These are phyloP conservation scores for Coniochaeta pulveracea DNA, from an alignment of 2,329 filamentous ascomycete genomes.

Conservation along the genomic window DNA sequence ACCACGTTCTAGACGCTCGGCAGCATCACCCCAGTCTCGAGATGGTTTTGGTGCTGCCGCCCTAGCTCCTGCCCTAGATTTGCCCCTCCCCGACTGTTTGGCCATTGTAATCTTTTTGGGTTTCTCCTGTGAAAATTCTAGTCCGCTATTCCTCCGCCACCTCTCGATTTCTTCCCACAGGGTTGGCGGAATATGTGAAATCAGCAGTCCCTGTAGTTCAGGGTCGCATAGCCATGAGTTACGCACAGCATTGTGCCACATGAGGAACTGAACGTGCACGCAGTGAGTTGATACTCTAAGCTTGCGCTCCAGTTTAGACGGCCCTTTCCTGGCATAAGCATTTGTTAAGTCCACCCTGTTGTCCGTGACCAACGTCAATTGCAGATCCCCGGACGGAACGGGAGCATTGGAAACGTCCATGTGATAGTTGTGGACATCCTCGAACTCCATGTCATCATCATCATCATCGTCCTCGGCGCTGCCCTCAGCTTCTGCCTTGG, in stretches of 20 bases:
- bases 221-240: constrained; percentile 77
- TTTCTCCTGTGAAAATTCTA: constrained; percentile 32
- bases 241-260: constrained; percentile 81
- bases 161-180: constrained; percentile 63
- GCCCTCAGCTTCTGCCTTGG: constrained; percentile 22
- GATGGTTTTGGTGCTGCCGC: constrained; percentile 22
- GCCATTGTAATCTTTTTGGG: constrained; percentile 12
- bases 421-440: constrained; percentile 36
- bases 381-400: constrained; percentile 53
- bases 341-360: constrained; percentile 49
- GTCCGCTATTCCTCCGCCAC: constrained; percentile 59
- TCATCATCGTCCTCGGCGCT: constrained; percentile 33
- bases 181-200: constrained; percentile 58
- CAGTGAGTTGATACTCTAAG: constrained; percentile 74
- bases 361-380: constrained; percentile 57
- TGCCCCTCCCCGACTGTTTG: constrained; percentile 18
- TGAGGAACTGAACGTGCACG: constrained; percentile 74
- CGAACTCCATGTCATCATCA: constrained; percentile 53
- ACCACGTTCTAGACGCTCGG: constrained; percentile 58
- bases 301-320: constrained; percentile 71
- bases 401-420: constrained; percentile 29
- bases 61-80: constrained; percentile 21
- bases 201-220: constrained; percentile 62
- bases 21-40: constrained; percentile 62
- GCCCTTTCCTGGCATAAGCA: constrained; percentile 65